phyloP scores from a whole-genome alignment of 2,329 filamentous ascomycete genomes.

The Cladorrhinum sp. region DNA sequence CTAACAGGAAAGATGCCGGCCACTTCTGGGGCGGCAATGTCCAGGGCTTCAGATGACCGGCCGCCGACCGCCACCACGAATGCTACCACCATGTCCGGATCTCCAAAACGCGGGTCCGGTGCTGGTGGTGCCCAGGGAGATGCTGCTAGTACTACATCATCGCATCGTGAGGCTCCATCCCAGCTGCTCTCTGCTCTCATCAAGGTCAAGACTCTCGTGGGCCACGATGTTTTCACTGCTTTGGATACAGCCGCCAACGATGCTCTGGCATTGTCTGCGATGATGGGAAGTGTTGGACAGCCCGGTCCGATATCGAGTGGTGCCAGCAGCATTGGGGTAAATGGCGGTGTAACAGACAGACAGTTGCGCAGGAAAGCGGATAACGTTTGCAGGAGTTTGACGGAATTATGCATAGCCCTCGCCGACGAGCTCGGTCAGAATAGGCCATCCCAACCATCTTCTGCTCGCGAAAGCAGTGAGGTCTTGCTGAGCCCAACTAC shows the following conservation, averaged over 20 bases:
- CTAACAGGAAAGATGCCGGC: slow-evolving; percentile 82
- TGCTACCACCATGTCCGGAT: slow-evolving; percentile 84
- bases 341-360: slow-evolving; percentile 63
- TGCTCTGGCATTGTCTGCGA: slow-evolving; percentile 71
- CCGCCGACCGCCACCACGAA: slow-evolving; percentile 89
- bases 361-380: slow-evolving; percentile 88
- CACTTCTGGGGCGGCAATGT: slow-evolving; percentile 77
- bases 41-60: slow-evolving; percentile 71
- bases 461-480: slow-evolving; percentile 22
- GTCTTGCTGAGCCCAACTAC: slow-evolving; percentile 22
- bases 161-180: slow-evolving; percentile 64
- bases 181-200: slow-evolving; percentile 75
- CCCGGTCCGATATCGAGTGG: slow-evolving; percentile 66
- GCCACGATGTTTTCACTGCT: slow-evolving; percentile 69
- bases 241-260: slow-evolving; percentile 80
- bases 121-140: slow-evolving; percentile 40
- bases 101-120: slow-evolving; percentile 63
- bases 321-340: slow-evolving; percentile 58
- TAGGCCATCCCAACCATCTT: slow-evolving; percentile 33
- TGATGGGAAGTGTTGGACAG: slow-evolving; percentile 72
- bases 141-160: slow-evolving; percentile 33
- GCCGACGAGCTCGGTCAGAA: slow-evolving; percentile 54
- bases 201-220: slow-evolving; percentile 71
- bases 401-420: slow-evolving; percentile 85
- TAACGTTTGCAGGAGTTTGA: slow-evolving; percentile 86